Conservation (phyloP, 2,329 filamentous ascomycete genomes). For the Epichloe gansuensis region DNA sequence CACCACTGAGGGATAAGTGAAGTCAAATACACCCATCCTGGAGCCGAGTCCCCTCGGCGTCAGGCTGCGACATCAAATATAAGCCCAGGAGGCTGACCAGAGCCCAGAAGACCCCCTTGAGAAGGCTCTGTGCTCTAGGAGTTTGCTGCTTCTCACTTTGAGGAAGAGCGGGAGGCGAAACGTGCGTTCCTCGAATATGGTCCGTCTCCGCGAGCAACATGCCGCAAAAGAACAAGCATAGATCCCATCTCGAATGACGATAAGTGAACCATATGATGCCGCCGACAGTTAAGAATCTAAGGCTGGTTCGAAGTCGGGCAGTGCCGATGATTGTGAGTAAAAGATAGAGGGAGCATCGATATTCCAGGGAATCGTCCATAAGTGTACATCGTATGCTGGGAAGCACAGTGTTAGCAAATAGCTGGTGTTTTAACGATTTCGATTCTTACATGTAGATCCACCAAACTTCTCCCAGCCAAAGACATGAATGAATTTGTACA, state of each 20-base stretch:
- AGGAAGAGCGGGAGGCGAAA: slow-evolving; percentile 17
- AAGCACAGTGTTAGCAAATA: slow-evolving; percentile 10
- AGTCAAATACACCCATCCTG: slow-evolving; percentile 39
- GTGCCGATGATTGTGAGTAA: slow-evolving; percentile 41
- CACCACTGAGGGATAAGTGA: slow-evolving; percentile 38
- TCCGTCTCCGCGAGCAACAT: slow-evolving; percentile 44
- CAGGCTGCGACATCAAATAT: slow-evolving; percentile 35
- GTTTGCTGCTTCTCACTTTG: slow-evolving; percentile 10
- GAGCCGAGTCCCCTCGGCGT: slow-evolving; percentile 32
- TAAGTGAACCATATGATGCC: slow-evolving; percentile 33
- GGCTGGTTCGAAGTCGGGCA: slow-evolving; percentile 29
- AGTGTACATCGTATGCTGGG: slow-evolving; percentile 40
- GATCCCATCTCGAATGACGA: slow-evolving; percentile 39
- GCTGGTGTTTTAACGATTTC: not conserved
- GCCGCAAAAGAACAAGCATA: slow-evolving; percentile 42
- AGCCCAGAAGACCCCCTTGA: slow-evolving; percentile 23
- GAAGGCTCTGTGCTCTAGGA: not conserved
- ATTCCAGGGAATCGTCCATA: slow-evolving; percentile 53
- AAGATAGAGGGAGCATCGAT: slow-evolving; percentile 44
- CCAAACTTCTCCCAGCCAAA: slow-evolving; percentile 38
- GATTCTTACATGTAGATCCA: slow-evolving; percentile 29
- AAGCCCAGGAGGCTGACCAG: slow-evolving; percentile 35
- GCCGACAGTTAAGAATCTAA: slow-evolving; percentile 31
- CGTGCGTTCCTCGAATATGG: slow-evolving; percentile 34
- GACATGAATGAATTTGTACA: slow-evolving; percentile 38